Evolutionary conservation across 495 filamentous ascomycete genomes (phyloP).

Genomic region (Penicillium pancosmium): DNA sequence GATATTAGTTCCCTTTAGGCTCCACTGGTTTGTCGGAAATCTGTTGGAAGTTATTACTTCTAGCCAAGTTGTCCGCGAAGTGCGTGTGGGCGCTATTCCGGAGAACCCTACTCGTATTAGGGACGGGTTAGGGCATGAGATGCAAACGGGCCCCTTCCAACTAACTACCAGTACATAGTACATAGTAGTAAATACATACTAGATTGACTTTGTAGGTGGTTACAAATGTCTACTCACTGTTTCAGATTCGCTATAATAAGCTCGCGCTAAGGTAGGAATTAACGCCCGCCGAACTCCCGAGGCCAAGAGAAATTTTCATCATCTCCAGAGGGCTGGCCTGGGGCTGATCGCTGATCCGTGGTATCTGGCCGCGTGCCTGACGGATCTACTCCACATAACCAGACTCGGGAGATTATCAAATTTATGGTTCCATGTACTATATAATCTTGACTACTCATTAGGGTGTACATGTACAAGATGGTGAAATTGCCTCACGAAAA

Average conservation of each 20-base stretch:
- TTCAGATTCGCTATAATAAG: conserved; percentile 6
- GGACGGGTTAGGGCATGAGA: no score
- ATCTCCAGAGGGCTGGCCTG: neutral
- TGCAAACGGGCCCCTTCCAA: no score
- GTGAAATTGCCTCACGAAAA: no score
- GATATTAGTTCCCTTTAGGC: neutral
- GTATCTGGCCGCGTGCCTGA: conserved; percentile 4
- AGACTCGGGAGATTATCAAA: conserved; percentile 1
- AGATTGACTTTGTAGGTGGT: neutral
- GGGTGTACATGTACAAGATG: no score
- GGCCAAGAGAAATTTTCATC: neutral
- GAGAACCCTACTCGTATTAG: neutral
- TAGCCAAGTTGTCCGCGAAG: neutral
- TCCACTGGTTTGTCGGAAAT: conserved; percentile 16
- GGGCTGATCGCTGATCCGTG: conserved; percentile 4
- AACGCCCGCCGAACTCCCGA: conserved; percentile 3
- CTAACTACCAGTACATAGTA: no score
- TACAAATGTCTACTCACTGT: neutral
- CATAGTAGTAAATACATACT: no score
- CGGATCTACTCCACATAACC: conserved; percentile 5
- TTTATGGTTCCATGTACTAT: neutral
- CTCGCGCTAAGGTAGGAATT: neutral
- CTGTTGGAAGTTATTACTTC: neutral
- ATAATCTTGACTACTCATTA: neutral
- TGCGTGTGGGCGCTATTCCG: neutral